A percentile compares a stretch with the other conserved stretches of the same genome.
Evolutionary conservation across 805 yeast genomes (phyloP).

Genomic region (Candida multigemmis): DNA sequence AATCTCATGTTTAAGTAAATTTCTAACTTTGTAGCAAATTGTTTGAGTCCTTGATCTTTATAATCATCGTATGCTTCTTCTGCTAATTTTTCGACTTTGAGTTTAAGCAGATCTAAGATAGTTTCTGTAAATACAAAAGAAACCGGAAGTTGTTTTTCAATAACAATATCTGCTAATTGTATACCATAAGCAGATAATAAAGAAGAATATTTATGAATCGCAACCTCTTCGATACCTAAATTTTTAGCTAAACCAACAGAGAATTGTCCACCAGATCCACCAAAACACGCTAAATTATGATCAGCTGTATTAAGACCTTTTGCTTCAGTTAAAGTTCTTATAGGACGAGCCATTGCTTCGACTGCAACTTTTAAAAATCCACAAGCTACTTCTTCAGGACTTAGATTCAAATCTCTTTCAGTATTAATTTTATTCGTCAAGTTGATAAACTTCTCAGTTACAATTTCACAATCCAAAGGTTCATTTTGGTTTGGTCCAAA

Average conservation of each 20-base stretch:
- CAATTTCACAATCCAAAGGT: slow-evolving; percentile 23
- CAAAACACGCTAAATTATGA: slow-evolving; percentile 25
- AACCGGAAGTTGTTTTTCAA: slow-evolving; percentile 27
- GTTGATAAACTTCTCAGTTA: slow-evolving; percentile 43
- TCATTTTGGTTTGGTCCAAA: slow-evolving; percentile 28
- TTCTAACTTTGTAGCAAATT: slow-evolving; percentile 42
- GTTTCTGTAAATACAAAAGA: slow-evolving; percentile 13
- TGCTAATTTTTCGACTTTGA: slow-evolving; percentile 37
- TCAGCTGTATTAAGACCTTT: slow-evolving; percentile 19
- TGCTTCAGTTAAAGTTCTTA: slow-evolving; percentile 26
- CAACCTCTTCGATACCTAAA: slow-evolving; percentile 17
- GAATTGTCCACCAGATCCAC: slow-evolving; percentile 31
- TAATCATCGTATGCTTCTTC: slow-evolving; percentile 29
- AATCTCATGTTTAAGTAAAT: slow-evolving; percentile 70
- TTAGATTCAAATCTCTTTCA: slow-evolving; percentile 13
- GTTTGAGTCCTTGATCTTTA: slow-evolving; percentile 40
- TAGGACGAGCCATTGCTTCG: slow-evolving; percentile 26
- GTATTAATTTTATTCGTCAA: slow-evolving; percentile 38
- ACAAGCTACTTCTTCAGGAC: slow-evolving; percentile 22
- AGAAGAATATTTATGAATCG: slow-evolving; percentile 25
- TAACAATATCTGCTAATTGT: slow-evolving; percentile 22
- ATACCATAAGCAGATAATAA: slow-evolving; percentile 26
- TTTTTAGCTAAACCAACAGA: slow-evolving; percentile 19
- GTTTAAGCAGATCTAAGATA: slow-evolving; percentile 27
- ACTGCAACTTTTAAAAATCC: slow-evolving; percentile 26